Conservation (phyloP, 148 eudicot species). For the Vaccinium macrocarpon region DNA sequence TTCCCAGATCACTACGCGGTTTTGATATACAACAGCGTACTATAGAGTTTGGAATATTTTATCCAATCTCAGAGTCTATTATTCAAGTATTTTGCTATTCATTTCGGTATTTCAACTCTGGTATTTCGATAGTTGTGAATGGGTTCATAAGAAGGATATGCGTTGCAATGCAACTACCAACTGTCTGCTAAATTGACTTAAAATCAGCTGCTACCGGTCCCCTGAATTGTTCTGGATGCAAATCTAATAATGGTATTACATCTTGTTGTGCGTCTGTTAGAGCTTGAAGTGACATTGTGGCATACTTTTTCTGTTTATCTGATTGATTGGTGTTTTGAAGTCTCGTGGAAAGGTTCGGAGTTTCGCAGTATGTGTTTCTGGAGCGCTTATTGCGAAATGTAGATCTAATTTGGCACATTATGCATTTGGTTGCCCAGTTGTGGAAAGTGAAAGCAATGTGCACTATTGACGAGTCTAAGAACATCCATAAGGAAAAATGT, state of each 20-base stretch:
- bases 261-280: not conserved
- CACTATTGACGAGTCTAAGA: too few species aligned
- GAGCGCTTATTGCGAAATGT: not conserved
- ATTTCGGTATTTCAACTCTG: not conserved
- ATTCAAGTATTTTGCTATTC: not conserved
- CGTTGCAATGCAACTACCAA: too few species aligned
- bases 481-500: too few species aligned
- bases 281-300: not conserved
- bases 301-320: not conserved
- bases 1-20: conserved; percentile 51
- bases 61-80: not conserved
- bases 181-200: not conserved
- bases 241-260: not conserved
- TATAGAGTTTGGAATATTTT: not conserved
- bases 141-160: not conserved
- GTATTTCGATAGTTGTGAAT: too few species aligned
- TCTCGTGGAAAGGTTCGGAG: not conserved
- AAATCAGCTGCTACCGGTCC: not conserved
- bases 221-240: not conserved
- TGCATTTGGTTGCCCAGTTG: too few species aligned
- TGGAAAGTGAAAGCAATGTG: too few species aligned
- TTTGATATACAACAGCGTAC: conserved; percentile 23
- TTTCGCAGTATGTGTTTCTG: not conserved
- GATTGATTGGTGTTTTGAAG: not conserved
- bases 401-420: not conserved